These are phyloP conservation scores for Amphichorda felina DNA, from an alignment of 2,329 filamentous ascomycete species.

Conservation along the genomic window DNA sequence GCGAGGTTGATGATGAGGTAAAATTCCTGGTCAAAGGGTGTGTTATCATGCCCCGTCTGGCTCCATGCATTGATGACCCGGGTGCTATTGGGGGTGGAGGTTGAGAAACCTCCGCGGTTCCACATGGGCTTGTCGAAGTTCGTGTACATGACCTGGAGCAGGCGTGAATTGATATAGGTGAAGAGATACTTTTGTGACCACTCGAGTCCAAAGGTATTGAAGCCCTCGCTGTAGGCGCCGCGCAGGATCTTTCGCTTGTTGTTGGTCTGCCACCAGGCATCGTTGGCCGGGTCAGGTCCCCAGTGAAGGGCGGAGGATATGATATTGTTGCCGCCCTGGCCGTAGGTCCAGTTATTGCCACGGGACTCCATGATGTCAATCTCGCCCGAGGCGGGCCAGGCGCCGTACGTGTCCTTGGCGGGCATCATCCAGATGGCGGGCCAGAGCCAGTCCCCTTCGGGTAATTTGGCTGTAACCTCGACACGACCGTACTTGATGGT, in stretches of 20 bases:
- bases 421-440: slow-evolving; percentile 90
- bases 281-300: slow-evolving; percentile 60
- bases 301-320: slow-evolving; percentile 71
- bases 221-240: slow-evolving; percentile 56
- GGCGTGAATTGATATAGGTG: slow-evolving; percentile 70
- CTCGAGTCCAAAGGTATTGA: slow-evolving; percentile 72
- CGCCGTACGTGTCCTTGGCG: slow-evolving; percentile 56
- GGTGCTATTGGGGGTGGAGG: slow-evolving; percentile 52
- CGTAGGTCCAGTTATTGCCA: slow-evolving; percentile 70
- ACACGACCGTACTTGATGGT: slow-evolving; percentile 71
- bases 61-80: slow-evolving; percentile 52
- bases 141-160: slow-evolving; percentile 70
- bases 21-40: slow-evolving; percentile 67
- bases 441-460: slow-evolving; percentile 77
- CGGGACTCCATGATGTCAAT: slow-evolving; percentile 75
- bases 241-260: slow-evolving; percentile 64
- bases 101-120: slow-evolving; percentile 56
- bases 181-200: slow-evolving; percentile 86
- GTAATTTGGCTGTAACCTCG: slow-evolving; percentile 67
- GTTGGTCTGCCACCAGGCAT: slow-evolving; percentile 77
- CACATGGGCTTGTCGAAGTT: slow-evolving; percentile 61
- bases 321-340: slow-evolving; percentile 70
- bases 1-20: slow-evolving; percentile 67
- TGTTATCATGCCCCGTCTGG: slow-evolving; percentile 44
- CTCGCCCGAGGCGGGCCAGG: slow-evolving; percentile 70